Percentiles rank a stretch among this genome's conserved stretches.
phyloP scores from a whole-genome alignment of 2,329 filamentous ascomycete genomes.

The Aspergillus tanneri region DNA sequence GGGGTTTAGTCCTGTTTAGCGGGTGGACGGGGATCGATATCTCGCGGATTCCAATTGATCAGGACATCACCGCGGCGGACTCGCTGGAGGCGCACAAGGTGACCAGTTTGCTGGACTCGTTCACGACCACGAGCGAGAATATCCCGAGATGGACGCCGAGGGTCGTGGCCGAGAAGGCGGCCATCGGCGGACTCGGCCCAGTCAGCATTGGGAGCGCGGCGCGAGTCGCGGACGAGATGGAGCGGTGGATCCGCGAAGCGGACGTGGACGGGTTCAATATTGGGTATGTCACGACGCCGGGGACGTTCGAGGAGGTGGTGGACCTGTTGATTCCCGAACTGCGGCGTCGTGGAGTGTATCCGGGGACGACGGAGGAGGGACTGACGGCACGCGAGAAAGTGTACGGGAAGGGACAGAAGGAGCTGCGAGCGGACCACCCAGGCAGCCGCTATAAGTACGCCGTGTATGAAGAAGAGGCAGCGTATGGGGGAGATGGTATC shows the following conservation, averaged over 20 bases:
- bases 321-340: conserved; percentile 52
- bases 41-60: conserved; percentile 56
- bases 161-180: conserved; percentile 47
- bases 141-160: conserved; percentile 48
- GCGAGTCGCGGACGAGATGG: conserved; percentile 50
- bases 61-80: conserved; percentile 56
- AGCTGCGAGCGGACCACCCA: conserved; percentile 58
- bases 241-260: conserved; percentile 47
- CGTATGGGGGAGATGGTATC: not conserved
- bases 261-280: conserved; percentile 48
- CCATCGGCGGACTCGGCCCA: conserved; percentile 52
- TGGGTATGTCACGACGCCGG: conserved; percentile 52
- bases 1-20: conserved; percentile 56
- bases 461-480: conserved; percentile 56
- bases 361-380: conserved; percentile 34
- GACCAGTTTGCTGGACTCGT: conserved; percentile 50
- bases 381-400: conserved; percentile 60
- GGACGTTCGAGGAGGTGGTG: conserved; percentile 54
- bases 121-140: conserved; percentile 52
- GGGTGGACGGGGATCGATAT: conserved; percentile 63
- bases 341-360: conserved; percentile 42
- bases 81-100: conserved; percentile 55
- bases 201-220: conserved; percentile 48
- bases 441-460: conserved; percentile 63
- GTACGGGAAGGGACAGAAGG: conserved; percentile 59